A percentile compares a stretch with the other conserved stretches of the same genome.
phyloP scores from a whole-genome alignment of 1,139 yeast species.

The Zygoascus sp. region DNA sequence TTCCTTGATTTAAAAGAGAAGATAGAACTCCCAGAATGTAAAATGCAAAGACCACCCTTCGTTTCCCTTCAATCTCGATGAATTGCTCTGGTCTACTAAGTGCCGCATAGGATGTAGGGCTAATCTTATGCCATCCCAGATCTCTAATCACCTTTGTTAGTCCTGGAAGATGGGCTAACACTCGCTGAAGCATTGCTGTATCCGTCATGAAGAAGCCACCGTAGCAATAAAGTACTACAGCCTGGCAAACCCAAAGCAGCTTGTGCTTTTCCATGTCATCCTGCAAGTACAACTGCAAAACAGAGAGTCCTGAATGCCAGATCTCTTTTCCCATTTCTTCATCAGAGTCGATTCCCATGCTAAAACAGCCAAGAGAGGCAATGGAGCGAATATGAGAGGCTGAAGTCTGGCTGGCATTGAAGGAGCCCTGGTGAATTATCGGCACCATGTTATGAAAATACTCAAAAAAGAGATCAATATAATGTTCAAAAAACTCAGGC shows the following conservation, averaged over 20 bases:
- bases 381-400: constrained; percentile 8
- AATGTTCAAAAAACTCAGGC: constrained; percentile 10
- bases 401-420: background rate
- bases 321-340: constrained; percentile 8
- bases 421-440: background rate
- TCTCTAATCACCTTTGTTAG: constrained; percentile 2
- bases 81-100: background rate
- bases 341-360: constrained; percentile 4
- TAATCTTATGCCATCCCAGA: background rate
- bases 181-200: constrained; percentile 5
- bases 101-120: background rate
- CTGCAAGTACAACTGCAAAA: constrained; percentile 8
- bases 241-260: constrained; percentile 7
- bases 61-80: constrained; percentile 1
- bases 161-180: constrained; percentile 2
- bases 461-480: constrained; percentile 8
- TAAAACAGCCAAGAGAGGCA: constrained; percentile 9
- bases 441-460: constrained; percentile 2
- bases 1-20: constrained; percentile 2
- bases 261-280: constrained; percentile 6
- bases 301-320: constrained; percentile 10
- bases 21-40: constrained; percentile 5
- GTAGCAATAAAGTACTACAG: background rate
- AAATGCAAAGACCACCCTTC: constrained; percentile 3
- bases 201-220: constrained; percentile 9